A percentile compares a stretch with the other conserved stretches of the same genome.
phyloP scores from a whole-genome alignment of 305 asterid genomes.

The Fraxinus dipetala region DNA sequence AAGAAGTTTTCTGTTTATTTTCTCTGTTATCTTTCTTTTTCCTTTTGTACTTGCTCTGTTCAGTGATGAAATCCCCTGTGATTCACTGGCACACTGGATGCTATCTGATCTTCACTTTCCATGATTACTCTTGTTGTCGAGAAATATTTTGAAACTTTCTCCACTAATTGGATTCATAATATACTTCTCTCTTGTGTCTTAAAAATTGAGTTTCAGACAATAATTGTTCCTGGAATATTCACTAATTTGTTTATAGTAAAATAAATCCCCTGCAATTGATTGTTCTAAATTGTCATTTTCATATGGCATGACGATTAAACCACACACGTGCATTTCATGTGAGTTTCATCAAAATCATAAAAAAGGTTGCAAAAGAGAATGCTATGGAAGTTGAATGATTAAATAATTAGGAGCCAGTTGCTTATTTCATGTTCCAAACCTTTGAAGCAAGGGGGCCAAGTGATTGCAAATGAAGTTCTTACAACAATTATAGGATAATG shows the following conservation, averaged over 20 bases:
- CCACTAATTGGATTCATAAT: conserved; percentile 13
- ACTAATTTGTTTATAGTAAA: background rate
- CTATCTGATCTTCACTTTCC: background rate
- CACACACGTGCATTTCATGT: background rate
- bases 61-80: conserved; percentile 4
- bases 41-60: background rate
- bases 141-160: conserved; percentile 6
- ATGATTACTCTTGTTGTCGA: background rate
- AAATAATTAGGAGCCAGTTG: background rate
- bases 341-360: background rate
- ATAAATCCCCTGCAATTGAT: background rate
- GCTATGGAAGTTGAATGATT: background rate
- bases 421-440: background rate
- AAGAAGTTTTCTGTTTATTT: conserved; percentile 19
- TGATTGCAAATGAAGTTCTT: background rate
- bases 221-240: background rate
- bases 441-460: background rate
- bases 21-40: background rate
- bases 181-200: conserved; percentile 2
- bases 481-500: background rate
- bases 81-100: conserved; percentile 15
- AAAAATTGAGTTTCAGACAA: background rate
- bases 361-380: background rate
- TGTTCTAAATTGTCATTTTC: background rate
- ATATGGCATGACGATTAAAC: background rate